Percentiles rank a stretch among this genome's conserved stretches.
These are phyloP conservation scores for Saccharomycopsis malanga DNA, from an alignment of 805 yeast genomes.

Conservation along the genomic window DNA sequence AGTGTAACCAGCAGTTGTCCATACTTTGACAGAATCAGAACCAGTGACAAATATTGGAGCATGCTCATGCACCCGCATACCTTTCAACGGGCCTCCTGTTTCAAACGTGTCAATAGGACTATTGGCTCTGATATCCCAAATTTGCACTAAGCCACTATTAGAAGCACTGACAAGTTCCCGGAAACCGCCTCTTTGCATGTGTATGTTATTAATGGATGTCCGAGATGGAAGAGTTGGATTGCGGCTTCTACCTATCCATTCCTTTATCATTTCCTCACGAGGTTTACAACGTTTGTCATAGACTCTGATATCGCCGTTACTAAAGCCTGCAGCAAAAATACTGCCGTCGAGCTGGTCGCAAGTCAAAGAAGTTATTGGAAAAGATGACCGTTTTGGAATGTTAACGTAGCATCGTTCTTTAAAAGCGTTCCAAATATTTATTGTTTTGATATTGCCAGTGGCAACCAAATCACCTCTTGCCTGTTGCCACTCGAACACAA, in stretches of 20 bases:
- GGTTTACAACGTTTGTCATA: slow-evolving; percentile 86
- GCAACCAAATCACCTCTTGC: slow-evolving; percentile 84
- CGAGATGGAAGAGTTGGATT: slow-evolving; percentile 31
- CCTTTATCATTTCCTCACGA: slow-evolving; percentile 75
- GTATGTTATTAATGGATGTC: slow-evolving; percentile 64
- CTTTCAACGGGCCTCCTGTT: slow-evolving; percentile 50
- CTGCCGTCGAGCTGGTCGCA: slow-evolving; percentile 91
- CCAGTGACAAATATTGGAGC: slow-evolving; percentile 94
- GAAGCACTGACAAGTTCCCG: slow-evolving; percentile 84
- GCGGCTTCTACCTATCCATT: slow-evolving; percentile 53
- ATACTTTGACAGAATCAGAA: slow-evolving; percentile 66
- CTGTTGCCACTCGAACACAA: slow-evolving; percentile 95
- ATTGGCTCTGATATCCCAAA: slow-evolving; percentile 83
- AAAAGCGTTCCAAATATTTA: slow-evolving; percentile 95
- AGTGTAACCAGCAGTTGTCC: slow-evolving; percentile 79
- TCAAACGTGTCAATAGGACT: slow-evolving; percentile 63
- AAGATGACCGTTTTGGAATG: slow-evolving; percentile 85
- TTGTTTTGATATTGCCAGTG: slow-evolving; percentile 90
- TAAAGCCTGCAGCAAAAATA: slow-evolving; percentile 68
- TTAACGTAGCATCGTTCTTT: slow-evolving; percentile 80
- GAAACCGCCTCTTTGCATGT: slow-evolving; percentile 95
- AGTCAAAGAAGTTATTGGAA: slow-evolving; percentile 81
- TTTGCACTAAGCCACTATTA: slow-evolving; percentile 69
- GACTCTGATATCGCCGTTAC: slow-evolving; percentile 76
- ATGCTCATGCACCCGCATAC: slow-evolving; percentile 86